Percentiles rank a stretch among this genome's conserved stretches.
Evolutionary conservation across 257 asterid genomes (phyloP).

Genomic region (Lantana camara): DNA sequence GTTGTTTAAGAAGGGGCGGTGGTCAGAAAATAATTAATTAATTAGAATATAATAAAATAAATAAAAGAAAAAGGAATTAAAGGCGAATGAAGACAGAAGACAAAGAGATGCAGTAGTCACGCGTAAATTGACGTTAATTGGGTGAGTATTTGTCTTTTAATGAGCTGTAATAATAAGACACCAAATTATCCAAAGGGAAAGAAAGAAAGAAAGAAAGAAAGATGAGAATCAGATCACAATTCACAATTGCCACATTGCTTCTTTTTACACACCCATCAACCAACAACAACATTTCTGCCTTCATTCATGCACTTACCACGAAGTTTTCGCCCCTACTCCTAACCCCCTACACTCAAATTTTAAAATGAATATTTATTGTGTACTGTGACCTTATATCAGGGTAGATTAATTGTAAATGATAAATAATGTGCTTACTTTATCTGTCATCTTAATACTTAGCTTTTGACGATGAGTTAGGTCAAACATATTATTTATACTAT

Average conservation of each 20-base stretch:
- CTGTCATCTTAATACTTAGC: too few species aligned
- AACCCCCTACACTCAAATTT: too few species aligned
- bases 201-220: too few species aligned
- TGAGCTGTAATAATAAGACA: slow-evolving; percentile 29
- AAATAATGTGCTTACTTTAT: too few species aligned
- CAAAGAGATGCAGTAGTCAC: slow-evolving; percentile 12
- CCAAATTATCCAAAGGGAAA: slow-evolving; percentile 24
- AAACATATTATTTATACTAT: too few species aligned
- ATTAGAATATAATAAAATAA: background rate
- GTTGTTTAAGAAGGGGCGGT: background rate
- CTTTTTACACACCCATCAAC: slow-evolving; percentile 1
- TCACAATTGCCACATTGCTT: background rate
- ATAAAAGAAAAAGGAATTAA: slow-evolving; percentile 1
- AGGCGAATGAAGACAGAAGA: slow-evolving; percentile 12
- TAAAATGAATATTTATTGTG: too few species aligned
- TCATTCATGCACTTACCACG: slow-evolving; percentile 30
- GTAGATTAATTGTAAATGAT: too few species aligned
- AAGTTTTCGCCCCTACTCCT: slow-evolving; percentile 10
- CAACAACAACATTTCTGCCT: slow-evolving; percentile 4
- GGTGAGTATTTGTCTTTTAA: slow-evolving; percentile 23
- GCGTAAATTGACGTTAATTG: slow-evolving; percentile 28
- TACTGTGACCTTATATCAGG: too few species aligned
- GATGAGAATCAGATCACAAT: background rate
- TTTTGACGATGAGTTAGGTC: too few species aligned
- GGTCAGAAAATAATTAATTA: slow-evolving; percentile 3